A percentile compares a stretch with the other conserved stretches of the same genome.
phyloP scores from a whole-genome alignment of 2,329 filamentous ascomycete genomes.

The Aspergillus aculeatus region DNA sequence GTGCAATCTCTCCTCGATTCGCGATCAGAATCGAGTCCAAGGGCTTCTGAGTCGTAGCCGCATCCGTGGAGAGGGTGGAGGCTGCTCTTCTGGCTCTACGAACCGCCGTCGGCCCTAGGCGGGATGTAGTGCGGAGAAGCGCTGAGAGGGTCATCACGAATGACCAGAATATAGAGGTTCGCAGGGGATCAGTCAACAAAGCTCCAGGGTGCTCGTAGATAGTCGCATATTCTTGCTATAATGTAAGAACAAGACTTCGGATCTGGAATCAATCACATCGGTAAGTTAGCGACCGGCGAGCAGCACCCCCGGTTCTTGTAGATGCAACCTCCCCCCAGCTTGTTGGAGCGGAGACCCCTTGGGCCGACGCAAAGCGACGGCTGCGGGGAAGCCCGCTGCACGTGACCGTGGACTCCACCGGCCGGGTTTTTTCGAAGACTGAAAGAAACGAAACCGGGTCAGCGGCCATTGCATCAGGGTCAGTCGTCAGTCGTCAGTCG shows the following conservation, averaged over 20 bases:
- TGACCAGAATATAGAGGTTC: neutral
- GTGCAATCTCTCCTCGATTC: constrained; percentile 93
- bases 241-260: neutral
- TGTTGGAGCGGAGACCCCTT: constrained; percentile 8
- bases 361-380: constrained; percentile 40
- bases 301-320: constrained; percentile 13
- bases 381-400: constrained; percentile 34
- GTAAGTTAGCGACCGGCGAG: neutral
- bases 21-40: constrained; percentile 84
- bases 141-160: constrained; percentile 37
- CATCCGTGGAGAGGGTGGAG: constrained; percentile 29
- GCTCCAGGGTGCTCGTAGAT: neutral
- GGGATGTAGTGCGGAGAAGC: constrained; percentile 42
- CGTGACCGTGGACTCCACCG: constrained; percentile 17
- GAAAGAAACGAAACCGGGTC: neutral
- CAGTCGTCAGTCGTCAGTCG: neutral
- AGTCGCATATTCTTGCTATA: constrained; percentile 13
- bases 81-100: constrained; percentile 30
- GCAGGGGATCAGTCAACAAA: constrained; percentile 10
- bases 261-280: neutral
- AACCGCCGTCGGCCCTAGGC: constrained; percentile 31
- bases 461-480: neutral
- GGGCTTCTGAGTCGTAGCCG: constrained; percentile 33
- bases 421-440: neutral
- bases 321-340: neutral